Conservation (phyloP, 1,139 yeast species). For the Suhomyces bolitotheri region DNA sequence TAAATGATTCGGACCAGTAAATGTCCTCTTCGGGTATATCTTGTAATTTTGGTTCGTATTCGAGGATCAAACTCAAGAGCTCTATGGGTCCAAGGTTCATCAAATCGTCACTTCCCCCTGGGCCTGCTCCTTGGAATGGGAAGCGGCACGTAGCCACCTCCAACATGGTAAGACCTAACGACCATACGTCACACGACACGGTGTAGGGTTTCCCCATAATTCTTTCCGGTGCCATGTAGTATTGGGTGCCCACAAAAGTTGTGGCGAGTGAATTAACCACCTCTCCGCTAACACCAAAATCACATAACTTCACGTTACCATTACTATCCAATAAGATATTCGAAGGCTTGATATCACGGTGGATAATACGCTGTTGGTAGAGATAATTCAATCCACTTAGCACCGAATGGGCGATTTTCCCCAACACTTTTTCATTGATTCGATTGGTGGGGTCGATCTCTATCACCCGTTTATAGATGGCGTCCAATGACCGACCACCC, state of each 20-base stretch:
- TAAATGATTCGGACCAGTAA: conserved; percentile 78
- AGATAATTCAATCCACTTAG: conserved; percentile 81
- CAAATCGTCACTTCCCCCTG: conserved; percentile 32
- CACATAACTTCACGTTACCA: conserved; percentile 91
- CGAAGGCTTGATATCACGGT: conserved; percentile 92
- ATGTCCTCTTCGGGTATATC: conserved; percentile 80
- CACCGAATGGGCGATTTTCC: conserved; percentile 85
- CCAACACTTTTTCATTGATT: conserved; percentile 88
- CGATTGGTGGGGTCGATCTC: conserved; percentile 72
- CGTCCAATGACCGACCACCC: conserved; percentile 90
- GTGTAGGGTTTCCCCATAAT: conserved; percentile 94
- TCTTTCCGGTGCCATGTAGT: conserved; percentile 98
- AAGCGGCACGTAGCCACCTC: conserved; percentile 91
- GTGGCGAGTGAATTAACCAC: conserved; percentile 93
- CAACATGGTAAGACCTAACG: conserved; percentile 82
- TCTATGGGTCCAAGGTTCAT: conserved; percentile 73
- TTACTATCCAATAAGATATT: conserved; percentile 71
- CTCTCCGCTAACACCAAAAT: conserved; percentile 98
- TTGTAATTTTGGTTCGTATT: conserved; percentile 73
- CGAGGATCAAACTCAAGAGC: conserved; percentile 74
- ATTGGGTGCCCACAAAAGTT: conserved; percentile 95
- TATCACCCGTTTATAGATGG: conserved; percentile 70
- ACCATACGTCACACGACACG: conserved; percentile 96
- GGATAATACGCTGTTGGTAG: conserved; percentile 85
- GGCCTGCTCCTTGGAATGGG: conserved; percentile 49